Evolutionary conservation across 257 asterid species (phyloP).

Genomic region (Coffea eugenioides): DNA sequence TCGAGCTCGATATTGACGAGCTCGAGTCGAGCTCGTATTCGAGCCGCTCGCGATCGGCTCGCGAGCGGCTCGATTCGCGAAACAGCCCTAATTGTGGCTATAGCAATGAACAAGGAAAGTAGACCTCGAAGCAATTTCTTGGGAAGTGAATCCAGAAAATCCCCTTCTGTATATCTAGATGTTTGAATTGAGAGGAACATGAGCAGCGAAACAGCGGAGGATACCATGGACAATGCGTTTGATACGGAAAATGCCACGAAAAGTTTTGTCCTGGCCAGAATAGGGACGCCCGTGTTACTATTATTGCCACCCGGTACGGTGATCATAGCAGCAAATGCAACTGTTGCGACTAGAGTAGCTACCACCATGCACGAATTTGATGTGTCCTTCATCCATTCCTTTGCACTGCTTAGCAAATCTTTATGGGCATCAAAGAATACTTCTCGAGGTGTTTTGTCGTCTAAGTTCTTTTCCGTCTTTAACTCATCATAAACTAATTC

Average conservation of each 20-base stretch:
- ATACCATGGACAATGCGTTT: constrained; percentile 6
- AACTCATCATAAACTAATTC: not conserved
- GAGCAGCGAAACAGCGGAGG: constrained; percentile 1
- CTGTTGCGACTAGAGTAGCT: not conserved
- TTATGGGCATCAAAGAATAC: not conserved
- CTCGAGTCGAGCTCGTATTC: too few species aligned
- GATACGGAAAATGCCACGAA: not conserved
- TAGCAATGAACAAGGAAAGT: not conserved
- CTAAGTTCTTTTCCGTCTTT: not conserved
- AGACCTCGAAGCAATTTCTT: not conserved
- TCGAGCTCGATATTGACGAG: too few species aligned
- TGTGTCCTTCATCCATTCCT: constrained; percentile 14
- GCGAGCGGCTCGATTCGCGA: too few species aligned
- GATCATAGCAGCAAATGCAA: constrained; percentile 8
- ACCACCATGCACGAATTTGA: constrained; percentile 16
- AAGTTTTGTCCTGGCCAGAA: not conserved
- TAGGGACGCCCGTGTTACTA: not conserved
- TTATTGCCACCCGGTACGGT: constrained; percentile 10
- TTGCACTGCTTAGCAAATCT: not conserved
- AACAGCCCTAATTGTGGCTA: too few species aligned
- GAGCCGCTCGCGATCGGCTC: too few species aligned
- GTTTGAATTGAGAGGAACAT: constrained; percentile 14
- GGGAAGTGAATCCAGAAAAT: constrained; percentile 1
- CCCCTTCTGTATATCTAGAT: not conserved
- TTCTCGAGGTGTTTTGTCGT: not conserved